Base-by-base conservation (phyloP, 805 yeast species). In the Sungouiozyma intestinalis region DNA sequence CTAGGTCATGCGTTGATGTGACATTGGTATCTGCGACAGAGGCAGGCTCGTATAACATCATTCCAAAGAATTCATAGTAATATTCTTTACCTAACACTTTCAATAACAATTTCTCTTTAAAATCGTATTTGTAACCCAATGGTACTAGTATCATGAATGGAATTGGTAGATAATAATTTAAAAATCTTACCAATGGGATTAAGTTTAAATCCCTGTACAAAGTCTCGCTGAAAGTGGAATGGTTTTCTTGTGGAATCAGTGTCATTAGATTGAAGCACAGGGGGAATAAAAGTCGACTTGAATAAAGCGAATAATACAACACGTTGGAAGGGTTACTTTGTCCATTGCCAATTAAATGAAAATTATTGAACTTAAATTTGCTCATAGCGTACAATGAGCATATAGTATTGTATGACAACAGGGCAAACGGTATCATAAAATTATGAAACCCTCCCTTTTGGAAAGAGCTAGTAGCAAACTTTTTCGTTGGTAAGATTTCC, bases 51-150 rank as follows among this genome's bases (percentile, higher is more conserved):
- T 54, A 52, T 44, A 54, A 40, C 53, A 54, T 56, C 52, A 52
- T 50, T 19, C 65, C 64, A 38, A 60, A 60, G 16, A 59, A 50
- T 46, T 58, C 60, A 39, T 59, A 60, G 43, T 57, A 59, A 38
- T 52, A 56, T 35, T 60, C 65, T 47, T 56, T 58, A 27, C 65
- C 63, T 17, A 60, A 41, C 7, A 57, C 40, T 43, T 47, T 53
- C 18, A 55, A 38, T 44, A 61, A 40, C 32, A 61, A 43, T 41
- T 56, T 53, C 45, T 53, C 52, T 45, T 59, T 52, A 39, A 58
- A 45, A 48, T 61, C 55, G 45, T 50, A 52, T 42, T 56, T 49
- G 49, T 51, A 53, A 9, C 55, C 48, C 5, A 59, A 36, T 6
- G 58, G 54, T 14, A 57, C 48, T 9, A 53, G 18, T 2, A 51